Conservation (phyloP, 2,329 filamentous ascomycete species). For the Tolypocladium pustulatum region DNA sequence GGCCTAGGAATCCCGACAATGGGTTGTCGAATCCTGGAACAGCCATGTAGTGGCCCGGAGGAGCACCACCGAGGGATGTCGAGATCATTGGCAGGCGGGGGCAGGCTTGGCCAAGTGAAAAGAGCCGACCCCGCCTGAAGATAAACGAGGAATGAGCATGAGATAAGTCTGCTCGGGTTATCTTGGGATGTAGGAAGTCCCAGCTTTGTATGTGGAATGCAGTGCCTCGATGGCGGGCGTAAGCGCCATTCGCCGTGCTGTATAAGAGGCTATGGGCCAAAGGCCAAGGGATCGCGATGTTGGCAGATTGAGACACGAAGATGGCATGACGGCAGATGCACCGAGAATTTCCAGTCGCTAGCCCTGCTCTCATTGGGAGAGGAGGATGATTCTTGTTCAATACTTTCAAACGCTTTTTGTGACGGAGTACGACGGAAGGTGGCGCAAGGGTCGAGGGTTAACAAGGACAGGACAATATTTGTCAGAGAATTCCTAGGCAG, state of each 20-base stretch:
- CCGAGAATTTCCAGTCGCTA: background rate
- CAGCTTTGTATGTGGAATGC: background rate
- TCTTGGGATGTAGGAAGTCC: background rate
- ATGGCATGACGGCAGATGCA: background rate
- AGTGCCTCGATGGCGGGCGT: background rate
- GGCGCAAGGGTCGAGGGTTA: conserved; percentile 5
- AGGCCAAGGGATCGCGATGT: background rate
- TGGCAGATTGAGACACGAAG: background rate
- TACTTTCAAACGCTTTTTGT: background rate
- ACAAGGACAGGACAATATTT: conserved; percentile 1
- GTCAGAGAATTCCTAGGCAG: conserved; percentile 7
- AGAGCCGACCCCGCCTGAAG: background rate
- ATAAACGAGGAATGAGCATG: background rate
- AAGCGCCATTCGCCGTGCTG: background rate
- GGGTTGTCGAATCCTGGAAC: conserved; percentile 19
- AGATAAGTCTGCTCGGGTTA: background rate
- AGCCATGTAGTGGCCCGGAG: conserved; percentile 23
- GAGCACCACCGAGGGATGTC: no score
- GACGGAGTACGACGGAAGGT: background rate
- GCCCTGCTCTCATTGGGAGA: background rate
- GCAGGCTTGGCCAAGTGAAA: background rate
- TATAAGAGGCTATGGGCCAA: background rate
- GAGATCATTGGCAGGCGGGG: background rate
- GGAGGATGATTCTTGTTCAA: background rate
- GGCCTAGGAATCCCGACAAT: conserved; percentile 19